Conservation (phyloP, 768 basidiomycete genomes). For the Cystofilobasidium ferigula region DNA sequence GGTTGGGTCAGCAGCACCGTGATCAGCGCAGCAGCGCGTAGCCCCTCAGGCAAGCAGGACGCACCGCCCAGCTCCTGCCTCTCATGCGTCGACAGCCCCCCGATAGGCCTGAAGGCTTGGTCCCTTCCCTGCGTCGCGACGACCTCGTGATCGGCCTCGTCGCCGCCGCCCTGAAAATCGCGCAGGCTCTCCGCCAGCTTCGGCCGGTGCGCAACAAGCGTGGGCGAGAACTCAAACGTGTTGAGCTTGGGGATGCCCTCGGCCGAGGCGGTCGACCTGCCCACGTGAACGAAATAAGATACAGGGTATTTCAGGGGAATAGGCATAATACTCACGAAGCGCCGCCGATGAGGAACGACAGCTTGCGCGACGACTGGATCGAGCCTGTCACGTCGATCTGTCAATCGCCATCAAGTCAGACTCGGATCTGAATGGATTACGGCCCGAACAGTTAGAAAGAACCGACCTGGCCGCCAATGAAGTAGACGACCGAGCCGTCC, state of each 20-base stretch:
- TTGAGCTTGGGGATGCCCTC: constrained; percentile 16
- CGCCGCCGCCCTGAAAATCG: background rate
- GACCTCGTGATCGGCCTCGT: background rate
- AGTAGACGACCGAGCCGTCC: constrained; percentile 13
- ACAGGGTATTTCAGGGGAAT: background rate
- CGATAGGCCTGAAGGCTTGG: background rate
- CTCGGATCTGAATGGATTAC: too few relatives aligned
- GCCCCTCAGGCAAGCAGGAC: background rate
- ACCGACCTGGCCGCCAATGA: constrained; percentile 13
- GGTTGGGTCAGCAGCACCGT: background rate
- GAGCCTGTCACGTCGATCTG: constrained; percentile 19
- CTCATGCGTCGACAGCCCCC: background rate
- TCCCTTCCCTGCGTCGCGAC: background rate
- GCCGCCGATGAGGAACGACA: constrained; percentile 21
- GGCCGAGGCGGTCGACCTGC: constrained; percentile 2
- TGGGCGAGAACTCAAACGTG: constrained; percentile 17
- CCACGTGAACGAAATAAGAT: background rate
- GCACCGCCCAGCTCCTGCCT: background rate
- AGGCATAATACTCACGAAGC: background rate
- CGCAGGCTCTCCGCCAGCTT: background rate
- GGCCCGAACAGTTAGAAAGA: too few relatives aligned
- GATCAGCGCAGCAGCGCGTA: background rate
- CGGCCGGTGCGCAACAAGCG: background rate
- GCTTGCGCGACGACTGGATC: constrained; percentile 5
- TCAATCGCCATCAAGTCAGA: too few relatives aligned